Percentiles rank a stretch among this genome's conserved stretches.
These are phyloP conservation scores for Suhomyces anneliseae DNA, from an alignment of 1,139 yeast species.

Conservation along the genomic window DNA sequence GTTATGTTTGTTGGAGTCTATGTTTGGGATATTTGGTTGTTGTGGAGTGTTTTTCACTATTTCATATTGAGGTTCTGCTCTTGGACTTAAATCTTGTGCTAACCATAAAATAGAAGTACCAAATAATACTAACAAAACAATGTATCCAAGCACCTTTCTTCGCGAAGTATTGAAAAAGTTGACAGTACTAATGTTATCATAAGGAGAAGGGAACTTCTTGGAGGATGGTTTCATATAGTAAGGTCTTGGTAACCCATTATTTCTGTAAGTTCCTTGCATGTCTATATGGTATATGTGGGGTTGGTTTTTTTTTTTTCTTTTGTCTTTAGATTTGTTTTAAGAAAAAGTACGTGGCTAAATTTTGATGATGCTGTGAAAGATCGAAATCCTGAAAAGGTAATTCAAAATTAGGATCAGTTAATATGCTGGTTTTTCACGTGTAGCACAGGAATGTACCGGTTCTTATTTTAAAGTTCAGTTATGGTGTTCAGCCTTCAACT, in stretches of 20 bases:
- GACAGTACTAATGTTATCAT: constrained; percentile 32
- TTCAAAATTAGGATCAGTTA: no score
- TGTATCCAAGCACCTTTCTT: constrained; percentile 41
- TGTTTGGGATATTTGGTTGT: constrained; percentile 3
- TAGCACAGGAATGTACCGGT: no score
- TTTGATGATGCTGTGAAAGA: no score
- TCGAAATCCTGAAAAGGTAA: no score
- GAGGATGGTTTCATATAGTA: constrained; percentile 48
- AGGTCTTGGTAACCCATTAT: constrained; percentile 48
- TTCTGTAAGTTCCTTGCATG: constrained; percentile 50
- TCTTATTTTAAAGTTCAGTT: no score
- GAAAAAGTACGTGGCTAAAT: no score
- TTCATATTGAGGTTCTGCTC: constrained; percentile 32
- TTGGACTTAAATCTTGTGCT: constrained; percentile 37
- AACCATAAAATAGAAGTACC: constrained; percentile 39
- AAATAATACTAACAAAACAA: constrained; percentile 36
- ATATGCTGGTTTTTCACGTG: no score
- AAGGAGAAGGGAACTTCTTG: constrained; percentile 33
- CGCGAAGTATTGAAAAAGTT: constrained; percentile 37
- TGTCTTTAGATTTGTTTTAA: no score
- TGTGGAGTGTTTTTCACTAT: constrained; percentile 18
- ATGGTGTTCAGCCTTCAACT: no score
- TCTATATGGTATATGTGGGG: neutral
- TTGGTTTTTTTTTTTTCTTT: no score
- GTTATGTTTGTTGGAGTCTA: constrained; percentile 16